Evolutionary conservation across 23 red algal genomes (phyloP), one percentile per base, ranked within the genome.

Genomic region (Gracilaria domingensis): DNA sequence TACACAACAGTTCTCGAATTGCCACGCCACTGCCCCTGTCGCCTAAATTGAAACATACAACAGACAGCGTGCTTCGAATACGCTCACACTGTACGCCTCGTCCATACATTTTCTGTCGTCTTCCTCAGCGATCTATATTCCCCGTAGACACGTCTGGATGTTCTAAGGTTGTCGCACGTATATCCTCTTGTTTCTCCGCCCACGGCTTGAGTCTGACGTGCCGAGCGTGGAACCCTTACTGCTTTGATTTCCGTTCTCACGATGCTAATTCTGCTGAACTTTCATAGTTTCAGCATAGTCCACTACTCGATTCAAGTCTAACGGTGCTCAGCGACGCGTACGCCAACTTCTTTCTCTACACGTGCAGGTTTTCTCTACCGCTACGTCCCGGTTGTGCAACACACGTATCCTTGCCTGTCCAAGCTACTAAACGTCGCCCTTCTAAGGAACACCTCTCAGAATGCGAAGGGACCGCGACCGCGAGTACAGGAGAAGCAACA

Each of bases 391-490:
- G 42, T 45, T 45, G 42, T 45, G 42, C 42, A 11, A 45, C 4
- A 7, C 42, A 11, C 42, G 42, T 45, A 45, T 55, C 51, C 18
- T 55, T 20, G 9, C 17, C 51, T 20, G 8, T 20, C 14, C 18
- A 7, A 24, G 29, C 11, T 40, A 39, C 33, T n/a, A n/a, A 3
- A 6, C 35, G 4, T 5, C 35, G 38, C 34, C 67, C 67, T 73
- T 20, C 5, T 37, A 42, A 40, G 11, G 1, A 9, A 34, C 3
- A 1, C 49, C 23, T 14, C 7, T 18, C 72, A 77, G 72, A 34
- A 77, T 77, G 72, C 72, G 72, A 62, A 59, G 79, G n/a, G 79
- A 82, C 42, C 79, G 79, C 36, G 87, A 81, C 48, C 72, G 87
- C 37, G 87, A 90, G 28, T 81, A 90, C 55, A 47, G 75, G 42